These are phyloP conservation scores for Erysimum pusillum DNA, from an alignment of 441 rosid species.

Conservation along the genomic window DNA sequence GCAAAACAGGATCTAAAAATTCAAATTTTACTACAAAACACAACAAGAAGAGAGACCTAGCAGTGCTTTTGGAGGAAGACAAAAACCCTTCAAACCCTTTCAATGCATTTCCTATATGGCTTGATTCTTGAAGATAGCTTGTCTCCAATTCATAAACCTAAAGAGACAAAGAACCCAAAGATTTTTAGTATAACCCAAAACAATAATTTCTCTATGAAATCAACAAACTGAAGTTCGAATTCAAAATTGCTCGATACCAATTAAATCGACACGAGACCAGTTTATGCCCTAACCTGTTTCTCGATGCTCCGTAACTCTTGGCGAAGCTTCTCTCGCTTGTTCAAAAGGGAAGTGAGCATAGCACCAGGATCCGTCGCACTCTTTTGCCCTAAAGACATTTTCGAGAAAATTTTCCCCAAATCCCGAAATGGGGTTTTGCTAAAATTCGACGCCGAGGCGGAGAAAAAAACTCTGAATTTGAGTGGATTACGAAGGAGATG, in stretches of 20 bases:
- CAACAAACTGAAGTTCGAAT: background rate
- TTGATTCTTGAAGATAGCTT: conserved; percentile 91
- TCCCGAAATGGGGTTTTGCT: conserved; percentile 3
- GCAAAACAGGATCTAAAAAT: background rate
- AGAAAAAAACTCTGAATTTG: background rate
- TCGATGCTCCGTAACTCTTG: conserved; percentile 90
- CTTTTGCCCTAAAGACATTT: conserved; percentile 67
- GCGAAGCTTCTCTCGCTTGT: conserved; percentile 85
- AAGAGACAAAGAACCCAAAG: conserved; percentile 6
- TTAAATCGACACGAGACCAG: background rate
- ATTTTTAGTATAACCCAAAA: background rate
- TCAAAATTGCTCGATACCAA: background rate
- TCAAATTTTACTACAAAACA: conserved; percentile 29
- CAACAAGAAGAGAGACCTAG: conserved; percentile 45
- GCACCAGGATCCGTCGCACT: conserved; percentile 72
- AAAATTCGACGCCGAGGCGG: background rate
- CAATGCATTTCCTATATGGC: conserved; percentile 93
- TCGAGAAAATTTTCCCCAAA: background rate
- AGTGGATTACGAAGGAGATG: background rate
- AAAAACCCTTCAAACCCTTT: conserved; percentile 97
- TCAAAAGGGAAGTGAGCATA: conserved; percentile 72
- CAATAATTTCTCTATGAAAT: too few relatives aligned
- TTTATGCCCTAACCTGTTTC: conserved; percentile 63
- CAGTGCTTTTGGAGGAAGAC: conserved; percentile 89
- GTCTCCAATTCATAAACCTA: conserved; percentile 99